Conservation (phyloP, 345 rosid genomes). For the Cardamine resedifolia region DNA sequence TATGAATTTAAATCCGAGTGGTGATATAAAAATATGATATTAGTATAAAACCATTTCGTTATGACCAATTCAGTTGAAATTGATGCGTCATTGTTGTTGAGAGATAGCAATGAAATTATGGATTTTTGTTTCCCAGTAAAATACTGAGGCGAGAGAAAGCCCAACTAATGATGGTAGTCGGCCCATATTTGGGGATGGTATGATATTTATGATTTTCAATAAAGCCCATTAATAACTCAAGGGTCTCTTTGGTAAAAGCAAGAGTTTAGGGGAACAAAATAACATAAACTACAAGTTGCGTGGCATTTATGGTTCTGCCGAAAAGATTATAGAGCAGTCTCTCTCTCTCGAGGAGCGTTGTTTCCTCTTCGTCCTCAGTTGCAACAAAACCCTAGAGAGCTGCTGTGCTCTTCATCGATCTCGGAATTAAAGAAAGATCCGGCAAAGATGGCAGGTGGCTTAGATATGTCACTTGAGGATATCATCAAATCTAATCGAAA, state of each 20-base stretch:
- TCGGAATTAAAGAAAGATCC: conserved; percentile 4
- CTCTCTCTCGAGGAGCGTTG: background rate
- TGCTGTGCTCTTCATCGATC: conserved; percentile 16
- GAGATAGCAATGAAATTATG: background rate
- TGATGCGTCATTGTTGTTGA: background rate
- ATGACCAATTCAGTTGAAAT: background rate
- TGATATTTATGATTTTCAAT: background rate
- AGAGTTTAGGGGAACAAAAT: background rate
- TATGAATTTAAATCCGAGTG: background rate
- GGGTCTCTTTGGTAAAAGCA: background rate
- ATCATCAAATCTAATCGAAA: conserved; percentile 60
- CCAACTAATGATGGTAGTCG: background rate
- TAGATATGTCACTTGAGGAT: conserved; percentile 72
- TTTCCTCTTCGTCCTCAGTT: background rate
- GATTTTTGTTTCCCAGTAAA: too few relatives aligned
- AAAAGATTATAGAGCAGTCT: background rate
- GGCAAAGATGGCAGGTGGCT: conserved; percentile 54
- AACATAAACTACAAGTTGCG: background rate
- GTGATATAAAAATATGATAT: background rate
- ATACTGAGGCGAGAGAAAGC: background rate
- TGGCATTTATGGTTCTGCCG: background rate
- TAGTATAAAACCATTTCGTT: background rate
- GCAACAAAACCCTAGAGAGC: conserved; percentile 29
- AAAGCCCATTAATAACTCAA: background rate
- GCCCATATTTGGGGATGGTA: background rate